phyloP scores from a whole-genome alignment of 2,329 filamentous ascomycete species.

The Simplicillium aogashimaense region DNA sequence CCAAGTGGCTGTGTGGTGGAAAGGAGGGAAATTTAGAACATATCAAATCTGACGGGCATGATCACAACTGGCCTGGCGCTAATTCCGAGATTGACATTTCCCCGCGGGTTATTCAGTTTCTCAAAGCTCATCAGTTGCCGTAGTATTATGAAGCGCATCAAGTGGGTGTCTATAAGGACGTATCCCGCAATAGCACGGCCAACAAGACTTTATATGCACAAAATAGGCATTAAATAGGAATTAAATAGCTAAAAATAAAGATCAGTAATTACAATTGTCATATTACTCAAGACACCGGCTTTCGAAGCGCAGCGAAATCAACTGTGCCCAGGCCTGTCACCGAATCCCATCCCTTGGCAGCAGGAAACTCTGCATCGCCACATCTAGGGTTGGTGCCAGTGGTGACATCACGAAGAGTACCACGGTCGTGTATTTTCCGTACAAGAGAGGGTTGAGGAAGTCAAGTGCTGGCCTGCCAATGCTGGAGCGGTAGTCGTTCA shows the following conservation, averaged over 20 bases:
- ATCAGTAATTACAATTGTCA: no score
- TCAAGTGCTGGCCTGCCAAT: neutral
- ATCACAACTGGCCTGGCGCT: constrained; percentile 8
- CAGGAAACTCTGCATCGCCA: constrained; percentile 1
- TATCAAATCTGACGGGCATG: constrained; percentile 9
- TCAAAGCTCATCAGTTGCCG: no score
- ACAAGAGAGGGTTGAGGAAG: constrained; percentile 2
- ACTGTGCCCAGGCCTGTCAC: constrained; percentile 1
- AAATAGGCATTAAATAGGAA: no score
- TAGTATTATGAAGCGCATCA: no score
- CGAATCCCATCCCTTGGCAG: constrained; percentile 2
- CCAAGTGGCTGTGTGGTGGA: constrained; percentile 8
- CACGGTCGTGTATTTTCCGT: neutral
- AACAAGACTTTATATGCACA: no score
- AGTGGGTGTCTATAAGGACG: no score
- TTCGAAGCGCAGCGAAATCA: constrained; percentile 1
- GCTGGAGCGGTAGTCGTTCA: constrained; percentile 3
- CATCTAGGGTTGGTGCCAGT: constrained; percentile 1
- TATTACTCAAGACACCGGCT: neutral
- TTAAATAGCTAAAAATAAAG: no score
- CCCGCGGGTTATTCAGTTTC: neutral
- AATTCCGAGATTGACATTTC: constrained; percentile 1
- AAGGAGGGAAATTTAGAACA: constrained; percentile 9
- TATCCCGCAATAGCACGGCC: no score
- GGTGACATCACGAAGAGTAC: neutral